Conservation (phyloP, 2,329 filamentous ascomycete genomes). For the Cytospora piceae region DNA sequence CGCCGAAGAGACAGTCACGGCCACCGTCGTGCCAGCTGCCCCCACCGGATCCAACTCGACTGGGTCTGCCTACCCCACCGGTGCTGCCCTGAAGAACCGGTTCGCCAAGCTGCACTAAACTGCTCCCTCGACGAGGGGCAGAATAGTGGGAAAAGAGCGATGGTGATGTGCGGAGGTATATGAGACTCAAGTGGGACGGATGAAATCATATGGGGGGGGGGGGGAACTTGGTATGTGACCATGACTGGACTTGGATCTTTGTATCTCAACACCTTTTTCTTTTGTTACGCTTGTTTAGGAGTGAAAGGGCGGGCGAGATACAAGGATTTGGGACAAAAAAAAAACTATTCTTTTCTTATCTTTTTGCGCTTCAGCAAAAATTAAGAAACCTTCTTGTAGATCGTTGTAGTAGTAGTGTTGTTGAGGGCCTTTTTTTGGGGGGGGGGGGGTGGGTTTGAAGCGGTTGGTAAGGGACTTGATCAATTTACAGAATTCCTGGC, state of each 20-base stretch:
- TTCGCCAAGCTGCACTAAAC: slow-evolving; percentile 30
- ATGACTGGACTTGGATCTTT: slow-evolving; percentile 25
- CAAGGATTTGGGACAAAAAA: not conserved
- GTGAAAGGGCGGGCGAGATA: not conserved
- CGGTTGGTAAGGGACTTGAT: not conserved
- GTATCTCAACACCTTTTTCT: slow-evolving; percentile 25
- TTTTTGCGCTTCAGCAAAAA: not conserved
- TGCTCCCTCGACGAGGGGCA: not conserved
- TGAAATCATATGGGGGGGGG: not conserved
- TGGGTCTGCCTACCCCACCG: slow-evolving; percentile 28
- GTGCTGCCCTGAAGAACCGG: slow-evolving; percentile 26
- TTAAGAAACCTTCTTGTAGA: not conserved
- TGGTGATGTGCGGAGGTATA: not conserved
- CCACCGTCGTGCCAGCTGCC: slow-evolving; percentile 24
- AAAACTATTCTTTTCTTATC: not conserved
- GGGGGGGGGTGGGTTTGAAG: not conserved
- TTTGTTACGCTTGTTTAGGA: slow-evolving; percentile 17
- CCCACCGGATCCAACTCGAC: slow-evolving; percentile 23
- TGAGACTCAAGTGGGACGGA: not conserved
- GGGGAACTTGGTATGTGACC: slow-evolving; percentile 28
- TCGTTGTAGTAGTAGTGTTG: not conserved
- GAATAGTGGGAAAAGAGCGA: not conserved
- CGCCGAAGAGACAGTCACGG: slow-evolving; percentile 30
- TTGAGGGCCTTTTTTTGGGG: not conserved
- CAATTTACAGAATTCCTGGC: not conserved